phyloP scores from a whole-genome alignment of 192 early-diverging fungal genomes.

The Gryganskiella cystojenkinii region DNA sequence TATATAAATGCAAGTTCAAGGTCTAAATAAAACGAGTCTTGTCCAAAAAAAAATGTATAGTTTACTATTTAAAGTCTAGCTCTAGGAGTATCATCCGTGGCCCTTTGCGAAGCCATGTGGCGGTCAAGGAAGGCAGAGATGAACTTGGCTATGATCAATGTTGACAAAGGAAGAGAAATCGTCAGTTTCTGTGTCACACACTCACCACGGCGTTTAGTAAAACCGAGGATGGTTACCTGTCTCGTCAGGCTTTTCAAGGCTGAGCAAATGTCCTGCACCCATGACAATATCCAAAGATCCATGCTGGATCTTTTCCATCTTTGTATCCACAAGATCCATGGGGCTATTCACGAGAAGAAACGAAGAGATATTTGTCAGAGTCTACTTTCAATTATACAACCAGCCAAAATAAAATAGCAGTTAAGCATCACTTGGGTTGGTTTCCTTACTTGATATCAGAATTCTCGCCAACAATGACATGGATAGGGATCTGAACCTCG shows the following conservation, averaged over 20 bases:
- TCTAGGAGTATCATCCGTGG: neutral
- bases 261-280: conserved; percentile 52
- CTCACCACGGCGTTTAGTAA: too few relatives aligned
- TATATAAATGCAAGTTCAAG: too few relatives aligned
- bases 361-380: neutral
- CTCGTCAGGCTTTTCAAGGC: conserved; percentile 52
- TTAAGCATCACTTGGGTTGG: neutral
- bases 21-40: too few relatives aligned
- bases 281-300: conserved; percentile 32
- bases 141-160: neutral
- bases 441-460: conserved; percentile 55
- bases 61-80: conserved; percentile 12
- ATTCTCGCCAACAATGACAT: conserved; percentile 47
- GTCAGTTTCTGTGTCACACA: too few relatives aligned
- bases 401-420: too few relatives aligned
- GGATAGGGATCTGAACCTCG: conserved; percentile 52
- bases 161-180: too few relatives aligned
- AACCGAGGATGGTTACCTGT: conserved; percentile 42
- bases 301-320: conserved; percentile 11
- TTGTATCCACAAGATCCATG: conserved; percentile 28
- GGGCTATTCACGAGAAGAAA: conserved; percentile 1
- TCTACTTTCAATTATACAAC: too few relatives aligned
- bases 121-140: conserved; percentile 30
- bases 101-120: neutral
- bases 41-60: too few relatives aligned